A percentile compares a stretch with the other conserved stretches of the same genome.
Conservation (phyloP, 176 grass and related monocot species). For the Triticum dicoccoides region DNA sequence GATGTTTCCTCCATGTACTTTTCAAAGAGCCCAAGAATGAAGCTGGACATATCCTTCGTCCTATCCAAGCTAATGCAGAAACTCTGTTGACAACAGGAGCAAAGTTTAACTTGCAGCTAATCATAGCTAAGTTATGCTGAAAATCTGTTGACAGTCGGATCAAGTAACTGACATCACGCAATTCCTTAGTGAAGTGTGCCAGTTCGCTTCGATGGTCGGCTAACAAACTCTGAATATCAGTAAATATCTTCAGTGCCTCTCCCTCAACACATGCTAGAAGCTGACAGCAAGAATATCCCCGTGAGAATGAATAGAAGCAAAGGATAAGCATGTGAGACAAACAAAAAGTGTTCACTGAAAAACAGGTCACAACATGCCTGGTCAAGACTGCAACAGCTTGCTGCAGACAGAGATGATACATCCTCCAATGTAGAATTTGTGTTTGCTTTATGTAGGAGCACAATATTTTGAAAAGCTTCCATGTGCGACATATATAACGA, state of each 20-base stretch:
- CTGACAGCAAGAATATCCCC: constrained; percentile 41
- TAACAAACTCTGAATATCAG: constrained; percentile 67
- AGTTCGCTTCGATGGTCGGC: constrained; percentile 68
- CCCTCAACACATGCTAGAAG: constrained; percentile 64
- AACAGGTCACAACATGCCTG: constrained; percentile 49
- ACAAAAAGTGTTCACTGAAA: background rate
- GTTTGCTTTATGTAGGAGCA: constrained; percentile 84
- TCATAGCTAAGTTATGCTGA: background rate
- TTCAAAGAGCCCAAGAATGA: constrained; percentile 63
- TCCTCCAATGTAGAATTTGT: constrained; percentile 74
- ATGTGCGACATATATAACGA: constrained; percentile 72
- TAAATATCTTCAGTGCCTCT: constrained; percentile 61
- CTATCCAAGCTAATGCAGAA: constrained; percentile 61
- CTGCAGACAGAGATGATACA: constrained; percentile 54
- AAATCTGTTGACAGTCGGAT: background rate
- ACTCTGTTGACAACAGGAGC: constrained; percentile 48
- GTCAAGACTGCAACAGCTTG: constrained; percentile 80
- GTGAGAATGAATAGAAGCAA: constrained; percentile 27
- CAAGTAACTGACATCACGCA: constrained; percentile 67
- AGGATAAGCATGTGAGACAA: background rate
- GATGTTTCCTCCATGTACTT: constrained; percentile 58
- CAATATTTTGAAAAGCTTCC: constrained; percentile 87
- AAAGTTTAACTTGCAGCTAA: background rate
- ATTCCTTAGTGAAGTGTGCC: constrained; percentile 68
- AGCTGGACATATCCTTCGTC: constrained; percentile 64